These are phyloP conservation scores for Smallanthus sonchifolius DNA, from an alignment of 129 eudicot genomes.

Conservation along the genomic window DNA sequence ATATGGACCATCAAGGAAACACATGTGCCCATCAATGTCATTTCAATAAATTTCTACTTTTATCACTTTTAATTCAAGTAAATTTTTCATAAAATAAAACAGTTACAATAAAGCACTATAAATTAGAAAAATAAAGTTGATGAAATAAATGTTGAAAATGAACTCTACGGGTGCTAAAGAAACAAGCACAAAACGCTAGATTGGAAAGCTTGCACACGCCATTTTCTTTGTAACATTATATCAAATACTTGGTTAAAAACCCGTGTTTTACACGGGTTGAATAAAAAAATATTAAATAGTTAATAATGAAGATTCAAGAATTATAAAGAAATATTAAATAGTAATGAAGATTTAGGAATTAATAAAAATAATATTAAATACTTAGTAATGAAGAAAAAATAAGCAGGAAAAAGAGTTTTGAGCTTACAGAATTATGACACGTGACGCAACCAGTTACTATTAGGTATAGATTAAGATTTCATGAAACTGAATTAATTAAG, in stretches of 20 bases:
- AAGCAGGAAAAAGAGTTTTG: too few relatives aligned
- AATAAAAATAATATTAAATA: too few relatives aligned
- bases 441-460: too few relatives aligned
- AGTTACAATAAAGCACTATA: background rate
- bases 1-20: constrained; percentile 11
- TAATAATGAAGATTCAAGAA: too few relatives aligned
- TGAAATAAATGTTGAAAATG: background rate
- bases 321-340: too few relatives aligned
- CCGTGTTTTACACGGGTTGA: too few relatives aligned
- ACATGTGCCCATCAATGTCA: constrained; percentile 25
- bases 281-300: too few relatives aligned
- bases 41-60: background rate
- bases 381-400: too few relatives aligned
- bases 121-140: background rate
- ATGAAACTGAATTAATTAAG: too few relatives aligned
- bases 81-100: background rate
- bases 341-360: too few relatives aligned
- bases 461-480: background rate
- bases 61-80: background rate
- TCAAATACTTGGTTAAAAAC: too few relatives aligned
- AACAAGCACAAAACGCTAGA: background rate
- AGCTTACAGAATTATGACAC: too few relatives aligned
- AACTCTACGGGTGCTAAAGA: background rate
- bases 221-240: background rate
- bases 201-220: background rate